Evolutionary conservation across 371 early-diverging fungal species (phyloP).

Genomic region (Apophysomyces sp.): DNA sequence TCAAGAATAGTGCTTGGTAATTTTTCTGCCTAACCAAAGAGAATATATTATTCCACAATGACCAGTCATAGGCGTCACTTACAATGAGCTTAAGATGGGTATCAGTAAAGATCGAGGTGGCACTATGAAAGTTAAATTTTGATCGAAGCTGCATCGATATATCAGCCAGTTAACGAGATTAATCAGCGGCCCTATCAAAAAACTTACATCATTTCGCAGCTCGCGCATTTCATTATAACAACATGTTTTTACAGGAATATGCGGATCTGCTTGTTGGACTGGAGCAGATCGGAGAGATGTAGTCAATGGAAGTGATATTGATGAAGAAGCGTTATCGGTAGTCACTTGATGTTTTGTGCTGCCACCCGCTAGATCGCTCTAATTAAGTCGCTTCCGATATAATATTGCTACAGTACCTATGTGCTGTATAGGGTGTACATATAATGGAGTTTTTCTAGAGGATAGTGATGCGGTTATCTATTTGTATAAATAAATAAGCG

Average conservation of each 20-base stretch:
- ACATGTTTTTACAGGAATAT: neutral
- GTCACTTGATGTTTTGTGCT: neutral
- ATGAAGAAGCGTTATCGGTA: neutral
- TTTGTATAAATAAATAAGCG: neutral
- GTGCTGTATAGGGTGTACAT: neutral
- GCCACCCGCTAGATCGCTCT: neutral
- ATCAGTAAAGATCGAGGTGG: constrained; percentile 10
- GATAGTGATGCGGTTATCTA: neutral
- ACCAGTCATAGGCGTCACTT: neutral
- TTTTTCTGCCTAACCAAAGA: constrained; percentile 8
- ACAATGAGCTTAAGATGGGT: constrained; percentile 19
- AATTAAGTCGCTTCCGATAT: neutral
- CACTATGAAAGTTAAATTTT: constrained; percentile 4
- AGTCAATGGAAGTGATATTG: neutral
- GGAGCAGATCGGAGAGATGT: neutral
- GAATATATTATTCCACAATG: neutral
- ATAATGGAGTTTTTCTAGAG: neutral
- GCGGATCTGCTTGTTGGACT: neutral
- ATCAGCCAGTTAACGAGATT: neutral
- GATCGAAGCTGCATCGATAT: neutral
- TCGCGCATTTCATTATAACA: constrained; percentile 6
- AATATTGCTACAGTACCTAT: neutral
- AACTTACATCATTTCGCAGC: neutral
- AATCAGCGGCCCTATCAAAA: neutral
- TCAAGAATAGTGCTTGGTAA: constrained; percentile 17